phyloP scores from a whole-genome alignment of 768 basidiomycete species.

The Termitomyces sp. region DNA sequence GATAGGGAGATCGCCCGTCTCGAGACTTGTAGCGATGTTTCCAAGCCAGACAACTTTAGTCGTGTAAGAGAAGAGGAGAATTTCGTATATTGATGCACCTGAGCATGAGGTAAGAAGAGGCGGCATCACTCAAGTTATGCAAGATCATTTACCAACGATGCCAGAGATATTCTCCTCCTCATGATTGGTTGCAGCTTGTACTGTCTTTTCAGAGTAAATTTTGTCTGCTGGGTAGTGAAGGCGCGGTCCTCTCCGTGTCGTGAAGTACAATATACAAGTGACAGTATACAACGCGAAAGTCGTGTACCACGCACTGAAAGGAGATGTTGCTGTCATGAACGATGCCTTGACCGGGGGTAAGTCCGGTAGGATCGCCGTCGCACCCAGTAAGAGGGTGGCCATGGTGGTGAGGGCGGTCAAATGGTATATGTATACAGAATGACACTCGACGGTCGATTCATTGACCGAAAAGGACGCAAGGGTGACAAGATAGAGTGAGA shows the following conservation, averaged over 20 bases:
- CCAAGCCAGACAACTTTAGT: constrained; percentile 87
- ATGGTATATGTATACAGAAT: constrained; percentile 56
- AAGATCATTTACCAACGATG: constrained; percentile 36
- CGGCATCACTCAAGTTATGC: background rate
- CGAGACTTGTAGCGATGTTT: constrained; percentile 65
- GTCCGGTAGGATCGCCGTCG: constrained; percentile 56
- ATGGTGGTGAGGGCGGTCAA: constrained; percentile 52
- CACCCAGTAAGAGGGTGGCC: constrained; percentile 40
- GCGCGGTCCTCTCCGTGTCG: constrained; percentile 73
- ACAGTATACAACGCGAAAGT: constrained; percentile 47
- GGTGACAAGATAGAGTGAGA: constrained; percentile 57
- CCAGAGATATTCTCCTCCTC: constrained; percentile 77
- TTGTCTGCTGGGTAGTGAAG: constrained; percentile 70
- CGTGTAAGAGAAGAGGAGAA: constrained; percentile 82
- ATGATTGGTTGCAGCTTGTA: constrained; percentile 55
- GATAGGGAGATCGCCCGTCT: constrained; percentile 87
- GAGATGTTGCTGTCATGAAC: constrained; percentile 14
- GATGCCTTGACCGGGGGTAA: constrained; percentile 28
- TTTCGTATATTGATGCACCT: constrained; percentile 58
- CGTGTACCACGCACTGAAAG: constrained; percentile 47
- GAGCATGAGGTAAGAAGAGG: background rate
- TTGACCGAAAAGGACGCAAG: constrained; percentile 52
- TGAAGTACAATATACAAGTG: constrained; percentile 33
- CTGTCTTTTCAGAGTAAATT: constrained; percentile 73
- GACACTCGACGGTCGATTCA: constrained; percentile 34